These are phyloP conservation scores for Rhamnella rubrinervis DNA, from an alignment of 331 rosid species.

Conservation along the genomic window DNA sequence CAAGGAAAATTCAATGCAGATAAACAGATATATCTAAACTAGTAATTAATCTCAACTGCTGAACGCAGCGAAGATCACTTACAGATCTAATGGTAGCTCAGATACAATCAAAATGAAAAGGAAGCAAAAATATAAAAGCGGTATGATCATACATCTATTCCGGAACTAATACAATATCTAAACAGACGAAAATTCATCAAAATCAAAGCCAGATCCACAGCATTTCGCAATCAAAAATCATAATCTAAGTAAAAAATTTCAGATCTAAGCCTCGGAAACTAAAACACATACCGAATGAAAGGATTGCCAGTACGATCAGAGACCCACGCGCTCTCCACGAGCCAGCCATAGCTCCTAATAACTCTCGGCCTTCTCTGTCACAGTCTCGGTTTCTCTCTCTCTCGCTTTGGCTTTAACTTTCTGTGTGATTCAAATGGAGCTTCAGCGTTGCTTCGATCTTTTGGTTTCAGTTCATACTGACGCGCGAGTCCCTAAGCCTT, in stretches of 20 bases:
- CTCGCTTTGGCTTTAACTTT: neutral
- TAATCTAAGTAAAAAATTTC: neutral
- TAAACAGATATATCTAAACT: neutral
- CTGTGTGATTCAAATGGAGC: constrained; percentile 15
- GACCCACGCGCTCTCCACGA: constrained; percentile 61
- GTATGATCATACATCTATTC: neutral
- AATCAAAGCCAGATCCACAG: constrained; percentile 28
- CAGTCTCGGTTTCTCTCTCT: neutral
- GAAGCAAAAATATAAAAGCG: neutral
- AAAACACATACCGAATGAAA: constrained; percentile 52
- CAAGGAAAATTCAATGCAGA: neutral
- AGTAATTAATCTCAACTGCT: neutral
- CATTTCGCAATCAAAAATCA: constrained; percentile 15
- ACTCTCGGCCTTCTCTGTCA: constrained; percentile 8
- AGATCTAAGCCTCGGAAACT: constrained; percentile 37
- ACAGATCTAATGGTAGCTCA: neutral
- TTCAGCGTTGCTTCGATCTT: neutral
- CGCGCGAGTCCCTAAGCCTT: constrained; percentile 22
- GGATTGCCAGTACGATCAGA: constrained; percentile 55
- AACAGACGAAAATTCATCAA: neutral
- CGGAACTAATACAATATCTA: neutral
- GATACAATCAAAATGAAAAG: neutral
- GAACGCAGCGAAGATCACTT: neutral
- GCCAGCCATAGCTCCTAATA: constrained; percentile 55
- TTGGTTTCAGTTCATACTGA: neutral